Conservation (phyloP, 371 early-diverging fungal species). For the Actinomortierella ambigua region DNA sequence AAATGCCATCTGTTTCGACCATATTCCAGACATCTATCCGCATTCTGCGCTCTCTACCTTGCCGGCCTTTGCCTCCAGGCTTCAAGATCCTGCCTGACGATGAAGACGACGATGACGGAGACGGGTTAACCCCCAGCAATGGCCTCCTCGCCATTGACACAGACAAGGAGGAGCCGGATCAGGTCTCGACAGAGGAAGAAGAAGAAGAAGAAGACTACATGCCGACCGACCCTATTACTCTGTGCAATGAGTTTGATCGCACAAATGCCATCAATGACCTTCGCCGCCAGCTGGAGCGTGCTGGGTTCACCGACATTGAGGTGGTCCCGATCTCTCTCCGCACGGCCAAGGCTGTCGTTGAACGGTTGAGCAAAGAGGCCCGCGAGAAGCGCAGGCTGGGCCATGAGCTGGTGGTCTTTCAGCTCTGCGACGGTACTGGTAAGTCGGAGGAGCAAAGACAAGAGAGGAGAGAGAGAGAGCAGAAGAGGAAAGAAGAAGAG, state of each 20-base stretch:
- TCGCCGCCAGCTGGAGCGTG: conserved; percentile 9
- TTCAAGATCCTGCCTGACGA: background rate
- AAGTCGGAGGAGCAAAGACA: background rate
- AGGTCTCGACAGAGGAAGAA: no score
- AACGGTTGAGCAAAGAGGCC: conserved; percentile 19
- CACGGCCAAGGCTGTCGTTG: conserved; percentile 14
- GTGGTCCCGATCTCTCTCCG: conserved; percentile 17
- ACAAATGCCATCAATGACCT: conserved; percentile 10
- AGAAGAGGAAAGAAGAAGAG: background rate
- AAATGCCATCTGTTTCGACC: no score
- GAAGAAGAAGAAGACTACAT: no score
- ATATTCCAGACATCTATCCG: conserved; percentile 11
- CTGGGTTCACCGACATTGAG: conserved; percentile 21
- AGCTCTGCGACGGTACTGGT: conserved; percentile 42
- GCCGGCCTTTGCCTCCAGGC: conserved; percentile 2
- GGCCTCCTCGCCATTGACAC: background rate
- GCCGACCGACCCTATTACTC: conserved; percentile 18
- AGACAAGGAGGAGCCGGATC: background rate
- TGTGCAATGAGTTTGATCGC: conserved; percentile 30
- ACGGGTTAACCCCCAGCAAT: background rate
- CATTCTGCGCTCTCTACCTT: conserved; percentile 19
- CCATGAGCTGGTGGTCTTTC: conserved; percentile 30
- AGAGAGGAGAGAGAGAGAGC: background rate
- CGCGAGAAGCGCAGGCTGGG: background rate
- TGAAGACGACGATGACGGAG: background rate